phyloP scores from a whole-genome alignment of 257 asterid species.

The Nicotiana tomentosiformis region DNA sequence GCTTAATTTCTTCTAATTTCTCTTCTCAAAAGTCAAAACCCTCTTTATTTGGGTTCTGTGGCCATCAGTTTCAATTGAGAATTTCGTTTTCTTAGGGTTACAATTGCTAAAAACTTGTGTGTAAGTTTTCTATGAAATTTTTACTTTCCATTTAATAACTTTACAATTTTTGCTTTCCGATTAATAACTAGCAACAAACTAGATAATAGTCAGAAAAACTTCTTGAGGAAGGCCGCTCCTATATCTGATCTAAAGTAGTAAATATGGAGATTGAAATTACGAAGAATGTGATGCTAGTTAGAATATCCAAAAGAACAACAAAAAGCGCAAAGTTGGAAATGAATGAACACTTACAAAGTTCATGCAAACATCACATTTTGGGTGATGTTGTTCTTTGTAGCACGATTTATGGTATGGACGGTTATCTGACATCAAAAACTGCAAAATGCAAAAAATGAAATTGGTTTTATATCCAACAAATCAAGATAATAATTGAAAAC shows the following conservation, averaged over 20 bases:
- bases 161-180: no score
- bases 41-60: no score
- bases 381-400: constrained; percentile 89
- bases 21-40: neutral
- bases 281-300: neutral
- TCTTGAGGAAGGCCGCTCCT: no score
- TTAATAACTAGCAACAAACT: no score
- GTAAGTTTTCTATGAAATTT: no score
- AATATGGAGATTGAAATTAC: neutral
- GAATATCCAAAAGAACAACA: constrained; percentile 20
- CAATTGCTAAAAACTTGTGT: no score
- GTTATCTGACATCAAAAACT: constrained; percentile 88
- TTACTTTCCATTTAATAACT: no score
- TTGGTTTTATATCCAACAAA: neutral
- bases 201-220: neutral
- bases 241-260: no score
- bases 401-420: constrained; percentile 87
- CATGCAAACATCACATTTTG: constrained; percentile 93
- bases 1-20: no score
- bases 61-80: no score
- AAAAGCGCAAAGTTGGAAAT: constrained; percentile 30
- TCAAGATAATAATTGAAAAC: neutral
- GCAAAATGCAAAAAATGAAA: constrained; percentile 10
- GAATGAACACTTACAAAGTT: constrained; percentile 56
- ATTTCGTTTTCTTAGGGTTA: no score